Base-by-base conservation (phyloP, 495 filamentous ascomycete genomes). In the Viridothelium virens region DNA sequence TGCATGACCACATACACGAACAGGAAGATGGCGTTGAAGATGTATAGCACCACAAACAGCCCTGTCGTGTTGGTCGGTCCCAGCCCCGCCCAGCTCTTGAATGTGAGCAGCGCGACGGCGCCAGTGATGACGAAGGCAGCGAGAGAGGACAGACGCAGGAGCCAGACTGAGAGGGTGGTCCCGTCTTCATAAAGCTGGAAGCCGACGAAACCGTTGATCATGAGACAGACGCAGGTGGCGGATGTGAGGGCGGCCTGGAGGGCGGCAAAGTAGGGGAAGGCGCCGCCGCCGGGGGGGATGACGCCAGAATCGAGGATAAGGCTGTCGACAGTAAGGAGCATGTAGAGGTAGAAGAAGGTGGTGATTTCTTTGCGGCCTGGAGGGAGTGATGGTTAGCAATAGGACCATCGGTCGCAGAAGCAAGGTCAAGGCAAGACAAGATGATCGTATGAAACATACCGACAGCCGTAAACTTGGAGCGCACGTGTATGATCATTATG, bases 171-270 rank as follows among this genome's bases (percentile, higher is more conserved):
- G 44, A 97, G 82, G 7, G 87, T 87, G 1, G 94, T 99, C n/a
- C 94, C 94, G 75, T 99, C 94, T 77, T 99, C 94, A 76, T 97
- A 99, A 4, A 99, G 83, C 78, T 97, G 95, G 79, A 97, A 99
- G 44, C 94, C 94, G 48, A 99, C 93, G 74, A 99, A 99, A 38
- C 95, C 94, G 75, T 97, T 97, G 81, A 99, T 89, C 65, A 97
- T 79, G 48, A 99, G 81, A 77, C 89, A 95, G 10, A 89, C 92
- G 74, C 91, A 90, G 25, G 94, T 80, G 11, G 94, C 91, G 18
- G 91, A 96, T n/a, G 86, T 80, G 66, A 99, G 82, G n/a, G 95
- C 94, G 68, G 85, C 86, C 73, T 99, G 94, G 14, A 87, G 87
- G 38, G 93, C 89, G 69, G 88, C 87, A 70, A 99, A 97, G 78